A percentile compares a stretch with the other conserved stretches of the same genome.
Conservation (phyloP, 345 rosid genomes). For the Eucalyptus sp. region DNA sequence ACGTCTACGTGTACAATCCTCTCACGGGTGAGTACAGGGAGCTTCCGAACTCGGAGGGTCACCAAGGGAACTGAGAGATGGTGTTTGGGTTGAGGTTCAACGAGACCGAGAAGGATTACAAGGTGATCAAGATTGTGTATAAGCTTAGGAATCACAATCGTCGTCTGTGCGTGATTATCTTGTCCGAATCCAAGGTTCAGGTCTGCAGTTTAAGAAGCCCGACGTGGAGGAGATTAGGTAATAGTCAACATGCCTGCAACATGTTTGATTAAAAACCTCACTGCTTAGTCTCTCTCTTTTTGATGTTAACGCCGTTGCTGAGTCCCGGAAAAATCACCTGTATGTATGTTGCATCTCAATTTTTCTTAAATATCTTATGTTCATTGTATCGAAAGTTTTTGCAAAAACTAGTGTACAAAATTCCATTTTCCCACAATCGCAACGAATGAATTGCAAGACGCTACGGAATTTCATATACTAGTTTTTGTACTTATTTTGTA, state of each 20-base stretch:
- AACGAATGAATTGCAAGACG: neutral
- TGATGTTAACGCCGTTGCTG: neutral
- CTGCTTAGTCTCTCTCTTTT: neutral
- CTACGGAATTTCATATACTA: neutral
- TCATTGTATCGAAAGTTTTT: neutral
- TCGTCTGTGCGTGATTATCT: rapidly evolving
- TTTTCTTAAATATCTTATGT: neutral
- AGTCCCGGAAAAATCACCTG: neutral
- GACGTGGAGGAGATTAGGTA: conserved; percentile 5
- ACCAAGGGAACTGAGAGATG: conserved; percentile 23
- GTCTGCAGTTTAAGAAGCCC: conserved; percentile 29
- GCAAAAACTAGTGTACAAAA: neutral
- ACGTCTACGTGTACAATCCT: conserved; percentile 42
- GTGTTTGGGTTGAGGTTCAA: conserved; percentile 50
- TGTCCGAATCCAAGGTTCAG: conserved; percentile 30
- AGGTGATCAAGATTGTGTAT: conserved; percentile 47
- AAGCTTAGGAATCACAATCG: neutral
- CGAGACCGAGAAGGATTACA: conserved; percentile 30
- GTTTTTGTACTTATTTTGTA: neutral
- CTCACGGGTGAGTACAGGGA: conserved; percentile 21
- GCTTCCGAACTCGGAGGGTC: conserved; percentile 20
- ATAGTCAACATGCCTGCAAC: neutral
- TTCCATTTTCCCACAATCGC: neutral
- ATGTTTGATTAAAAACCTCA: neutral
- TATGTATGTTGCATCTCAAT: neutral